These are phyloP conservation scores for Rhododendron ovatum DNA, from an alignment of 148 eudicot species.

Conservation along the genomic window DNA sequence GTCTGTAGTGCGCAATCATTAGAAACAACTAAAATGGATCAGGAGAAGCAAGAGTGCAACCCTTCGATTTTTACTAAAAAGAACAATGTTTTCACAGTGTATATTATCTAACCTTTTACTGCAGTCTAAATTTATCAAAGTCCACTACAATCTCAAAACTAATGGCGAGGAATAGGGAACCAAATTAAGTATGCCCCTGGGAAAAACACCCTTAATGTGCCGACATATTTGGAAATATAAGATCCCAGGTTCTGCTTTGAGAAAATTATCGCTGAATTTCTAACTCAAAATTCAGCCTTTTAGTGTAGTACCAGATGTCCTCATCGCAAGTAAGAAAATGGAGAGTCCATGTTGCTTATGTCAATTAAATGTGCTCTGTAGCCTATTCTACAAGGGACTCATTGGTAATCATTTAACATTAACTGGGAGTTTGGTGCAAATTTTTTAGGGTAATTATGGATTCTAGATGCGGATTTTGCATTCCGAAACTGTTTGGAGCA, in stretches of 20 bases:
- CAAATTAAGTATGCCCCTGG: not conserved
- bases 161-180: not conserved
- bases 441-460: not conserved
- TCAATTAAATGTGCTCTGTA: not conserved
- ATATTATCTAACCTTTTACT: not conserved
- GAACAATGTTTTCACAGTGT: not conserved
- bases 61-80: not conserved
- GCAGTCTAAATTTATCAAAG: not conserved
- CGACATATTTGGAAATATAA: not conserved
- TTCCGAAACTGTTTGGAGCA: not conserved
- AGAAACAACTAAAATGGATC: not conserved
- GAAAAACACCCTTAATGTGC: not conserved
- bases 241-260: not conserved
- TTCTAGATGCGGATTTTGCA: not conserved
- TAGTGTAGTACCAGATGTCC: not conserved
- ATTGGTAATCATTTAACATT: not conserved
- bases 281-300: not conserved
- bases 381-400: not conserved
- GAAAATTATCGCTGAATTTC: not conserved
- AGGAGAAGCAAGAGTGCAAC: not conserved
- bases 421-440: not conserved
- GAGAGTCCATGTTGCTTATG: not conserved
- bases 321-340: not conserved
- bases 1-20: not conserved
- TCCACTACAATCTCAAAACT: not conserved